phyloP scores from a whole-genome alignment of 2,329 filamentous ascomycete species.

The Setomelanomma holmii region DNA sequence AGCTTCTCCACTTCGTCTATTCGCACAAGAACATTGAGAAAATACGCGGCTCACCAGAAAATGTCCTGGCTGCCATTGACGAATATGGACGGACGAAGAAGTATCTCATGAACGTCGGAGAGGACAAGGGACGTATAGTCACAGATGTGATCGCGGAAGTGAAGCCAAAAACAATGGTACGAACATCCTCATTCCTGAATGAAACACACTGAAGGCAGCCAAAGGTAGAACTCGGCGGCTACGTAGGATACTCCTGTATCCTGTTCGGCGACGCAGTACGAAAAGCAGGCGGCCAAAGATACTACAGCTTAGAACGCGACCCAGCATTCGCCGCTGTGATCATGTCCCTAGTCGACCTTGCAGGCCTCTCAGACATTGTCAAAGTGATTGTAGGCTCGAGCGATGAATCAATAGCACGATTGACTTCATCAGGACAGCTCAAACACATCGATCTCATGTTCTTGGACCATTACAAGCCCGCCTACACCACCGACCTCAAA shows the following conservation, averaged over 20 bases:
- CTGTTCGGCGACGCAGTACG: conserved; percentile 73
- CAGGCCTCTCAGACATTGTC: conserved; percentile 74
- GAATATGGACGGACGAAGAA: conserved; percentile 70
- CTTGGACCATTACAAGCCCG: conserved; percentile 81
- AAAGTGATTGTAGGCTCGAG: conserved; percentile 74
- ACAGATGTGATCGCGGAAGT: conserved; percentile 70
- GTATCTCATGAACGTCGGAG: conserved; percentile 82
- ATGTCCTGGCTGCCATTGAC: conserved; percentile 73
- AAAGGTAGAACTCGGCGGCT: conserved; percentile 77
- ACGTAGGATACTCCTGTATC: conserved; percentile 82
- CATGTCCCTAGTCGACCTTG: conserved; percentile 72
- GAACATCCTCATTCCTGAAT: not conserved
- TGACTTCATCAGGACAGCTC: conserved; percentile 63
- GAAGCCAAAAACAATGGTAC: conserved; percentile 71
- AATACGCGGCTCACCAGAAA: conserved; percentile 68
- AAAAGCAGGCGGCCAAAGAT: conserved; percentile 68
- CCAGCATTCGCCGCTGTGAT: conserved; percentile 77
- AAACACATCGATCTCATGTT: conserved; percentile 74
- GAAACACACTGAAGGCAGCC: conserved; percentile 6
- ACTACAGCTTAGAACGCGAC: conserved; percentile 76
- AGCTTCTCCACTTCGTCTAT: conserved; percentile 74
- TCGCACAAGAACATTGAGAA: conserved; percentile 66
- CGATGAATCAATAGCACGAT: conserved; percentile 67
- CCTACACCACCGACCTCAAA: conserved; percentile 77
- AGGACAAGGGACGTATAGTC: conserved; percentile 75